These are phyloP conservation scores for Ambrosia artemisiifolia DNA, from an alignment of 129 eudicot species.

Conservation along the genomic window DNA sequence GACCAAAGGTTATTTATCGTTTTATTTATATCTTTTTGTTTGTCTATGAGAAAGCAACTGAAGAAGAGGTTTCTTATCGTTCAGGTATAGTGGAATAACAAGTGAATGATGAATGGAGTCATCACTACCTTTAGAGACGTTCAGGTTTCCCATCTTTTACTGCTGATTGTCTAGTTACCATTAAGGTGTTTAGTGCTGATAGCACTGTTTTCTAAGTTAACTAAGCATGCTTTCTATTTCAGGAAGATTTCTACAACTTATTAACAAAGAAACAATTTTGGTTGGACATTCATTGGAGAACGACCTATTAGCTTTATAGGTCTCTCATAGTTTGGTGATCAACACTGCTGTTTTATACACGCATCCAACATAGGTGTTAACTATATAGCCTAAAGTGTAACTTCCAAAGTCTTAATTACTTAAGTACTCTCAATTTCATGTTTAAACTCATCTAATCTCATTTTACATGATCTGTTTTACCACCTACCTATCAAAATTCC, in stretches of 20 bases:
- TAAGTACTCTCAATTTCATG: no score
- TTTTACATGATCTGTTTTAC: no score
- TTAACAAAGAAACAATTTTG: constrained; percentile 74
- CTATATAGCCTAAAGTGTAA: no score
- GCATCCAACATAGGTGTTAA: no score
- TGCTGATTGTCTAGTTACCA: constrained; percentile 3
- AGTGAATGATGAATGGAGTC: constrained; percentile 79
- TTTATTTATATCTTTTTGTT: not conserved
- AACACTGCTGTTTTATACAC: constrained; percentile 86
- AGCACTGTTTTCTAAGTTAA: not conserved
- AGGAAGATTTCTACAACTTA: constrained; percentile 72
- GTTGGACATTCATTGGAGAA: constrained; percentile 98
- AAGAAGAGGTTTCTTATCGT: constrained; percentile 14
- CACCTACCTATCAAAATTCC: no score
- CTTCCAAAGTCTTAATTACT: no score
- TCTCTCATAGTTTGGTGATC: constrained; percentile 72
- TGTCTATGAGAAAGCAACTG: not conserved
- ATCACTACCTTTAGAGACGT: constrained; percentile 81
- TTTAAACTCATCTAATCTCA: no score
- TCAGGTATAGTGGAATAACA: constrained; percentile 96
- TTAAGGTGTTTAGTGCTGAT: not conserved
- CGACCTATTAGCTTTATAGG: constrained; percentile 78
- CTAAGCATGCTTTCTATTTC: constrained; percentile 31
- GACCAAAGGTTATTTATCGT: not conserved
- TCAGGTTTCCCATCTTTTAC: constrained; percentile 50